These are phyloP conservation scores for Suhomyces xylopsoci DNA, from an alignment of 805 yeast species.

Conservation along the genomic window DNA sequence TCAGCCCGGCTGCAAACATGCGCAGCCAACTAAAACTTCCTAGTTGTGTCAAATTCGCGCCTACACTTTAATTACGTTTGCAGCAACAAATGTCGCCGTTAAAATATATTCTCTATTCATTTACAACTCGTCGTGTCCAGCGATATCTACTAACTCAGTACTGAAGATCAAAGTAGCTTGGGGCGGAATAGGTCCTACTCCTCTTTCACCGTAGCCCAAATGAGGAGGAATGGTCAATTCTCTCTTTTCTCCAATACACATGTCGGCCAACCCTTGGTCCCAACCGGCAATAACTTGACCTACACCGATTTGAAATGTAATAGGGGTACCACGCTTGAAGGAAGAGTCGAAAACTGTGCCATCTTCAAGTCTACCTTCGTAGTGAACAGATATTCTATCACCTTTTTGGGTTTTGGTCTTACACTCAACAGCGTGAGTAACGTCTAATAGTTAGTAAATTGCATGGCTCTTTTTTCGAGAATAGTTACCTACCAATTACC, in stretches of 20 bases:
- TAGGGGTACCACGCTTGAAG: constrained; percentile 58
- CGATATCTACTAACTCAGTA: constrained; percentile 61
- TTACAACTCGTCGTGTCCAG: constrained; percentile 20
- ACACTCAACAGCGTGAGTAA: constrained; percentile 51
- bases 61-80: neutral
- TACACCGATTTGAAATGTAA: constrained; percentile 67
- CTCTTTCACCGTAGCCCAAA: constrained; percentile 73
- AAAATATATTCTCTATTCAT: neutral
- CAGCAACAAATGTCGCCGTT: neutral
- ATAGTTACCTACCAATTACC: constrained; percentile 23
- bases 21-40: neutral
- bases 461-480: neutral
- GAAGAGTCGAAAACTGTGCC: constrained; percentile 80
- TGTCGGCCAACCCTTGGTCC: constrained; percentile 74
- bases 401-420: constrained; percentile 56
- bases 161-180: constrained; percentile 68
- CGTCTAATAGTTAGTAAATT: constrained; percentile 13
- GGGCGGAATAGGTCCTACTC: constrained; percentile 77
- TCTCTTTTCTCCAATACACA: constrained; percentile 89
- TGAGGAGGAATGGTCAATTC: constrained; percentile 74
- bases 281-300: constrained; percentile 87
- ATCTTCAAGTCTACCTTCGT: constrained; percentile 65
- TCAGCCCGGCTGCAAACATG: neutral
- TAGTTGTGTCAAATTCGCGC: neutral
- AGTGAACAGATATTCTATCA: constrained; percentile 72